A percentile compares a stretch with the other conserved stretches of the same genome.
phyloP scores from a whole-genome alignment of 1,284 basidiomycete genomes.

The Marasmius oreades region DNA sequence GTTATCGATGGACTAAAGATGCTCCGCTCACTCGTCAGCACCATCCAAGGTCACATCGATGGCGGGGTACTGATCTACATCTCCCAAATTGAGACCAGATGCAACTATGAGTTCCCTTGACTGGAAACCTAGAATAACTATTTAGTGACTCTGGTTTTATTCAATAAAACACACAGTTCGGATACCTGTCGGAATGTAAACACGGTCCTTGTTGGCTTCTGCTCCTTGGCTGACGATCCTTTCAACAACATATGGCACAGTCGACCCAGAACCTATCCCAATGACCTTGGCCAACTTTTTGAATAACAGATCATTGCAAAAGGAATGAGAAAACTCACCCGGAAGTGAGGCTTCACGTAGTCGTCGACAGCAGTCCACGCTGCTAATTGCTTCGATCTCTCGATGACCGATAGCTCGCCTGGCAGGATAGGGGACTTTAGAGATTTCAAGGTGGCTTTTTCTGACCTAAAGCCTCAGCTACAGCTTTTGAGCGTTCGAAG shows the following conservation, averaged over 20 bases:
- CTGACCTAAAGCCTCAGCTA: not conserved
- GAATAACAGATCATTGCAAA: not conserved
- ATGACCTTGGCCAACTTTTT: constrained; percentile 56
- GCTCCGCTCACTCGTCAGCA: constrained; percentile 83
- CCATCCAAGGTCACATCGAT: constrained; percentile 98
- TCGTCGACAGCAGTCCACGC: constrained; percentile 94
- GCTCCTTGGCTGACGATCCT: constrained; percentile 85
- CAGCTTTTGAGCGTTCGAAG: not conserved
- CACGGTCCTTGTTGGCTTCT: constrained; percentile 72
- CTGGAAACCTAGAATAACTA: constrained; percentile 75
- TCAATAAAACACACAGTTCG: constrained; percentile 15
- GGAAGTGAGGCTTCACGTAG: constrained; percentile 81
- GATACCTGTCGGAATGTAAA: constrained; percentile 91
- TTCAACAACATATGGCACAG: constrained; percentile 97
- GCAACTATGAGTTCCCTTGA: constrained; percentile 92
- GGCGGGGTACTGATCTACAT: constrained; percentile 86
- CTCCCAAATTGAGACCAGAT: constrained; percentile 80
- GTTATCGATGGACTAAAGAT: not conserved
- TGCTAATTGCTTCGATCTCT: constrained; percentile 85
- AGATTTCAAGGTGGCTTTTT: constrained; percentile 14
- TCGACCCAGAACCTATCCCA: constrained; percentile 92
- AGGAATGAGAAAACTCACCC: constrained; percentile 45
- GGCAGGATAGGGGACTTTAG: constrained; percentile 22
- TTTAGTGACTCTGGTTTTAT: constrained; percentile 1
- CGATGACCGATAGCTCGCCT: constrained; percentile 43